phyloP scores from a whole-genome alignment of 768 basidiomycete species.

The Termitomyces sp. region DNA sequence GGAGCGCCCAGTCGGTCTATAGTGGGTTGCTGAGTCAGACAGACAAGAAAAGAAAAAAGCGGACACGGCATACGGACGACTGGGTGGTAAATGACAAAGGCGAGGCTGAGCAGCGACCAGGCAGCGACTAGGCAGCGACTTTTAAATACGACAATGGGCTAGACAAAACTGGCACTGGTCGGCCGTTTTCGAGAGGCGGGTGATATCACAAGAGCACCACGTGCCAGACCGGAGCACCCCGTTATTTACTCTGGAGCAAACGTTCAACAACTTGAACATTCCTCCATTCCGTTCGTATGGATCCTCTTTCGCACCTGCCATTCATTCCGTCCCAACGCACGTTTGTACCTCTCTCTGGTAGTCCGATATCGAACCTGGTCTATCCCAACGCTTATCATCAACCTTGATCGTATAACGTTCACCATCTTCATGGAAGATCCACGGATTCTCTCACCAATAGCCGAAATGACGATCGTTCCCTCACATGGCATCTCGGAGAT shows the following conservation, averaged over 20 bases:
- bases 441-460: conserved; percentile 11
- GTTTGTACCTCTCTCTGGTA: conserved; percentile 11
- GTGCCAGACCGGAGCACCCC: conserved; percentile 31
- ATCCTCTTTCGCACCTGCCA: not conserved
- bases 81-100: not conserved
- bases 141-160: conserved; percentile 1
- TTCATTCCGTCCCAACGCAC: conserved; percentile 15
- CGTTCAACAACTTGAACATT: conserved; percentile 20
- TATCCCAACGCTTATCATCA: conserved; percentile 8
- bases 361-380: not conserved
- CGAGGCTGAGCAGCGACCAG: not conserved
- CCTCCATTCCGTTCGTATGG: conserved; percentile 8
- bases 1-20: conserved; percentile 8
- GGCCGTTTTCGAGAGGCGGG: conserved; percentile 11
- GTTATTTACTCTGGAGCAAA: conserved; percentile 15
- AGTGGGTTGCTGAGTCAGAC: conserved; percentile 13
- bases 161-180: conserved; percentile 1
- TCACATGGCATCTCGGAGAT: conserved; percentile 11
- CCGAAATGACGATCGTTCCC: conserved; percentile 3
- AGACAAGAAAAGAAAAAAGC: conserved; percentile 22
- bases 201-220: conserved; percentile 27
- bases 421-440: conserved; percentile 1
- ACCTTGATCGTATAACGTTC: not conserved
- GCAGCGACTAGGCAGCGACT: not conserved
- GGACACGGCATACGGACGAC: not conserved